Evolutionary conservation across 192 early-diverging fungal species (phyloP).

Genomic region (Coemansia sp.): DNA sequence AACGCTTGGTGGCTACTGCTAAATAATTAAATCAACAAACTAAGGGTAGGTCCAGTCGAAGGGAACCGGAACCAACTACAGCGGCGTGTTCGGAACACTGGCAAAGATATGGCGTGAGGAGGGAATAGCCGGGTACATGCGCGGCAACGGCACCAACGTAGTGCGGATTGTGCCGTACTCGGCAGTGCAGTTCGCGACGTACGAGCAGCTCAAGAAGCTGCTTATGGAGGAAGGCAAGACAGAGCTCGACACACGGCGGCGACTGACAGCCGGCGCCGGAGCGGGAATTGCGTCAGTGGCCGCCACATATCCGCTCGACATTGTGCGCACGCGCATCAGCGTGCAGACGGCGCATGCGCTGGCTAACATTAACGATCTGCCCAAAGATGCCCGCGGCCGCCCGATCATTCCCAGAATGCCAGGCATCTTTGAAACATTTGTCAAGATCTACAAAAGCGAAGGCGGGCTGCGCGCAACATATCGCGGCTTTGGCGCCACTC

Average conservation of each 20-base stretch:
- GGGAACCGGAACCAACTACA: conserved; percentile 61
- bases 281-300: conserved; percentile 76
- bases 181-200: conserved; percentile 79
- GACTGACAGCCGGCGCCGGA: conserved; percentile 70
- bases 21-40: neutral
- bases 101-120: conserved; percentile 78
- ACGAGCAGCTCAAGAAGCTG: conserved; percentile 73
- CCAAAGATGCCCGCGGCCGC: conserved; percentile 48
- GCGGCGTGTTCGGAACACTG: conserved; percentile 70
- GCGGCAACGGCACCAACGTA: conserved; percentile 83
- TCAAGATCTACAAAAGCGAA: conserved; percentile 64
- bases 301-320: conserved; percentile 77
- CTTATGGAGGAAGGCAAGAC: conserved; percentile 67
- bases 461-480: conserved; percentile 74
- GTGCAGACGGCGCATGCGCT: conserved; percentile 68
- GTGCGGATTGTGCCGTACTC: conserved; percentile 80
- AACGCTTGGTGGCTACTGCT: conserved; percentile 9
- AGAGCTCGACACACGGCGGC: conserved; percentile 69
- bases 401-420: conserved; percentile 62
- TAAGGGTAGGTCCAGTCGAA: conserved; percentile 54
- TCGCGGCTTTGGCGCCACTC: conserved; percentile 70
- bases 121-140: conserved; percentile 69
- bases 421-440: conserved; percentile 69
- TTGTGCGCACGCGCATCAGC: conserved; percentile 74
- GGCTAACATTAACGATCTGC: conserved; percentile 41